Evolutionary conservation across 176 grass and related monocot genomes (phyloP).

Genomic region (Oryza glumipatula): DNA sequence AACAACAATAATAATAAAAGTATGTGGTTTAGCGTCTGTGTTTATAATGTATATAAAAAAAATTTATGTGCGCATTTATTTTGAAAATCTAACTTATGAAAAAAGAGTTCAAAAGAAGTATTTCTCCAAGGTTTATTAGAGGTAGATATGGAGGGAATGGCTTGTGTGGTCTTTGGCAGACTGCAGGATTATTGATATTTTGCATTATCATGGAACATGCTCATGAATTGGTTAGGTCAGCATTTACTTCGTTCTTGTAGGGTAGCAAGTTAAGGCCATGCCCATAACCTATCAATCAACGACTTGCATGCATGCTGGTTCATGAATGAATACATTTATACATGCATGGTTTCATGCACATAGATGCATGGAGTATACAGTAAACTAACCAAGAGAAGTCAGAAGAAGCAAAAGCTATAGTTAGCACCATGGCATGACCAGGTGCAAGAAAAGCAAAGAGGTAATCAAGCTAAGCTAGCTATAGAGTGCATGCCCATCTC

Average conservation of each 20-base stretch:
- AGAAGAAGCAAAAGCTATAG: constrained; percentile 12
- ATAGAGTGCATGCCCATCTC: constrained; percentile 4
- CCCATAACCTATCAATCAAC: constrained; percentile 10
- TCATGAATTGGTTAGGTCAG: constrained; percentile 50
- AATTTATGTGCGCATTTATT: too few relatives aligned
- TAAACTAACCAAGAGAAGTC: constrained; percentile 42
- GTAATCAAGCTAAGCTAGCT: neutral
- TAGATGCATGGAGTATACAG: constrained; percentile 21
- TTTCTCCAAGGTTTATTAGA: neutral
- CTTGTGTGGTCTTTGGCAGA: neutral
- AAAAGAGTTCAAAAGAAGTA: too few relatives aligned
- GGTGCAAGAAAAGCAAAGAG: constrained; percentile 20
- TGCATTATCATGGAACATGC: constrained; percentile 38
- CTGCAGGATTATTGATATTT: constrained; percentile 13
- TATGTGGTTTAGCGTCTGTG: too few relatives aligned
- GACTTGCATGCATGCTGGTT: neutral
- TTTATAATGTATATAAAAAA: too few relatives aligned
- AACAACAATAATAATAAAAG: too few relatives aligned
- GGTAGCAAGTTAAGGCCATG: constrained; percentile 39
- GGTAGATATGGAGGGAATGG: neutral
- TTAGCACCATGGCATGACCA: neutral
- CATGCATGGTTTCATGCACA: constrained; percentile 17
- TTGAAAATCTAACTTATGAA: too few relatives aligned
- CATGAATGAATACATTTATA: neutral
- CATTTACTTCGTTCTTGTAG: constrained; percentile 53